Evolutionary conservation across 805 yeast genomes (phyloP).

Genomic region (Spathaspora hagerdaliae): DNA sequence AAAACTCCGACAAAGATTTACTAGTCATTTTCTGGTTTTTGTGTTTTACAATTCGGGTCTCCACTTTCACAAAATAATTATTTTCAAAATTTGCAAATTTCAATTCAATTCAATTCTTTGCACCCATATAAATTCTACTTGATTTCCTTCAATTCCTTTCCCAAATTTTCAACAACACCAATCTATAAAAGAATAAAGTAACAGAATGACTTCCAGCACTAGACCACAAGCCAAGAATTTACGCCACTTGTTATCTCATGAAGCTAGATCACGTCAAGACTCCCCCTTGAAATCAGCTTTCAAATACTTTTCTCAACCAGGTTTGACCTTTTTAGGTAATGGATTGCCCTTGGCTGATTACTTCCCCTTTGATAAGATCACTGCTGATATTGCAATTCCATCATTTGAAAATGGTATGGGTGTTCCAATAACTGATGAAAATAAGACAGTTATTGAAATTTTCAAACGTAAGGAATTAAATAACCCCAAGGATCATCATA

Average conservation of each 20-base stretch:
- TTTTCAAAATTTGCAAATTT: no score
- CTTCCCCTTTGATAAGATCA: slow-evolving; percentile 84
- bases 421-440: slow-evolving; percentile 46
- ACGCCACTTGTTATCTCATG: slow-evolving; percentile 71
- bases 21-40: no score
- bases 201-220: slow-evolving; percentile 4
- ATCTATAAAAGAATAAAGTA: no score
- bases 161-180: no score
- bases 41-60: no score
- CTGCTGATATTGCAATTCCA: slow-evolving; percentile 69
- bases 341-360: slow-evolving; percentile 89
- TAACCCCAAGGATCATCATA: slow-evolving; percentile 31
- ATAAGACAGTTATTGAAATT: slow-evolving; percentile 38
- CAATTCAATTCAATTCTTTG: no score
- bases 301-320: slow-evolving; percentile 68
- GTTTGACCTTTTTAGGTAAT: slow-evolving; percentile 87
- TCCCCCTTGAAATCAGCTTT: slow-evolving; percentile 85
- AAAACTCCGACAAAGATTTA: no score
- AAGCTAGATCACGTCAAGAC: slow-evolving; percentile 69
- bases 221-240: slow-evolving; percentile 59
- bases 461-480: slow-evolving; percentile 22
- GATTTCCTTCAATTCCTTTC: no score
- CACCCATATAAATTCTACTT: no score
- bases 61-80: no score
- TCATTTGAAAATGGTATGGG: slow-evolving; percentile 80